Evolutionary conservation across 768 basidiomycete species (phyloP).

Genomic region (Boletus pseudopeckii): DNA sequence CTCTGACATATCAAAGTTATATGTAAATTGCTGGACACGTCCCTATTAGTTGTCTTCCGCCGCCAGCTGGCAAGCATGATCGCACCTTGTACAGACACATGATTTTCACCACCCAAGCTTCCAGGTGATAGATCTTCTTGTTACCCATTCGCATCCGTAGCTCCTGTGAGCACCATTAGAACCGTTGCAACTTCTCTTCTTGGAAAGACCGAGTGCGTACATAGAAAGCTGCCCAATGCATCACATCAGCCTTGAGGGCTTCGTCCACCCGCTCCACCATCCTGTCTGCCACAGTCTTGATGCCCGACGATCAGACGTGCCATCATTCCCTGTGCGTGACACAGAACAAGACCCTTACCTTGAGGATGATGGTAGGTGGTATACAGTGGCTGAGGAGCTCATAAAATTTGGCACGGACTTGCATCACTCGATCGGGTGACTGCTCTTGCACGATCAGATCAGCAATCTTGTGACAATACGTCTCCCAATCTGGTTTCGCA

Average conservation of each 20-base stretch:
- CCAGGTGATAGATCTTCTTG: conserved; percentile 94
- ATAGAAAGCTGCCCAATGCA: conserved; percentile 98
- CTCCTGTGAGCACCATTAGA: conserved; percentile 52
- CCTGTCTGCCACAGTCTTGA: conserved; percentile 87
- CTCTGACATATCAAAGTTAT: conserved; percentile 34
- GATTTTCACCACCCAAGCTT: conserved; percentile 95
- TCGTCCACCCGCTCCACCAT: conserved; percentile 90
- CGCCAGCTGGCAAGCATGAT: neutral
- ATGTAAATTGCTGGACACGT: conserved; percentile 28
- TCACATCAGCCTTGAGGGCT: conserved; percentile 83
- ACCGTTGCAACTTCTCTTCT: neutral
- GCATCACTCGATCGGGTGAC: conserved; percentile 83
- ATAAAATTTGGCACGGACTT: conserved; percentile 90
- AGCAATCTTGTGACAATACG: conserved; percentile 89
- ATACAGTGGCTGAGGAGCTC: conserved; percentile 97
- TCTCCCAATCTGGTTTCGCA: conserved; percentile 99
- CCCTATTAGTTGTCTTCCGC: neutral
- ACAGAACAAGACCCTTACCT: conserved; percentile 48
- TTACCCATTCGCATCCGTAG: conserved; percentile 91
- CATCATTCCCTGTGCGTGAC: neutral
- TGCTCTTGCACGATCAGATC: conserved; percentile 90
- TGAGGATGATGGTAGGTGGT: conserved; percentile 86
- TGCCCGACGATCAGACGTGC: conserved; percentile 2
- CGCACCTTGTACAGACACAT: conserved; percentile 87
- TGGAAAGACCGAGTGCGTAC: conserved; percentile 42